phyloP scores from a whole-genome alignment of 2,329 filamentous ascomycete genomes.

The Hypoxylon sp. region DNA sequence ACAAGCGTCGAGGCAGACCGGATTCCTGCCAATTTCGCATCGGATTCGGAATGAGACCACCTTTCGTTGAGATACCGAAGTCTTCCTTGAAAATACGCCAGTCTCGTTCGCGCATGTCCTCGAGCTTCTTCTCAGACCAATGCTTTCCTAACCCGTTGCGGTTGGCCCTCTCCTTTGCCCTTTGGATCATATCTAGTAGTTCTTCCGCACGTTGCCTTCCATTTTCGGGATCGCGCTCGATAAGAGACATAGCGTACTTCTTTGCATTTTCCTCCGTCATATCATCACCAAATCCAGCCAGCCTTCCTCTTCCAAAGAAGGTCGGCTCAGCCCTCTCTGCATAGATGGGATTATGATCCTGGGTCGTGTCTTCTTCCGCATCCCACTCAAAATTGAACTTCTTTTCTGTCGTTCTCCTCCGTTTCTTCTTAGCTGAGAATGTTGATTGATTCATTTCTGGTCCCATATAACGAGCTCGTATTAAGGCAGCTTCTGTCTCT shows the following conservation, averaged over 20 bases:
- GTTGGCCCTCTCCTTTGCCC: conserved; percentile 78
- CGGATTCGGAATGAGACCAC: conserved; percentile 90
- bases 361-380: conserved; percentile 90
- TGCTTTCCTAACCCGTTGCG: conserved; percentile 87
- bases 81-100: conserved; percentile 99
- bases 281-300: conserved; percentile 67
- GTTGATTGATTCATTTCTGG: conserved; percentile 84
- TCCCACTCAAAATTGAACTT: conserved; percentile 99
- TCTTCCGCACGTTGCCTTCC: conserved; percentile 82
- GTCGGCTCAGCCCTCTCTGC: conserved; percentile 74
- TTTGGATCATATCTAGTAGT: conserved; percentile 86
- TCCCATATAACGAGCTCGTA: conserved; percentile 89
- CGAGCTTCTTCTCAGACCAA: conserved; percentile 93
- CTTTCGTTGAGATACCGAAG: conserved; percentile 96
- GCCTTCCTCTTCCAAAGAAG: conserved; percentile 64
- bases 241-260: conserved; percentile 76
- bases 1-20: conserved; percentile 78
- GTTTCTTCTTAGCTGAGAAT: conserved; percentile 96
- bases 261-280: conserved; percentile 67
- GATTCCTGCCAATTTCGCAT: conserved; percentile 97
- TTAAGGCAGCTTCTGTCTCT: conserved; percentile 78
- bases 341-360: conserved; percentile 85
- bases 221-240: conserved; percentile 80
- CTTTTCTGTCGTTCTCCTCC: conserved; percentile 90
- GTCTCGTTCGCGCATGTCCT: conserved; percentile 96